A percentile compares a stretch with the other conserved stretches of the same genome.
phyloP scores from a whole-genome alignment of 2,329 filamentous ascomycete species.

The Metarhizium sp. region DNA sequence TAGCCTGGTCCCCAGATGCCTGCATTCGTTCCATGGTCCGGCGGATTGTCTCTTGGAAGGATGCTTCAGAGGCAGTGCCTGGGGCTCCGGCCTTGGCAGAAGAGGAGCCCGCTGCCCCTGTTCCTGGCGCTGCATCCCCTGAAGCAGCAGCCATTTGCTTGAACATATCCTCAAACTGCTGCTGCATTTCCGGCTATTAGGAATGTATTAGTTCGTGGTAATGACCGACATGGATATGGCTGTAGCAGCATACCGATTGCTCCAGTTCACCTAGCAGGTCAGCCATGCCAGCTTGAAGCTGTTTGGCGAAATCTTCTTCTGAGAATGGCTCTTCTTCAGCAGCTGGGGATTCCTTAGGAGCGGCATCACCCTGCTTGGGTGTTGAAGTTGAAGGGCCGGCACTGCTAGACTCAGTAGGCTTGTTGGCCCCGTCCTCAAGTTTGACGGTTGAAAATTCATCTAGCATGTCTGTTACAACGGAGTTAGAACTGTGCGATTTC shows the following conservation, averaged over 20 bases:
- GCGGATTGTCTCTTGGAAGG: constrained; percentile 87
- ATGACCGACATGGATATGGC: neutral
- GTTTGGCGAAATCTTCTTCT: constrained; percentile 74
- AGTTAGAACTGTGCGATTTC: constrained; percentile 3
- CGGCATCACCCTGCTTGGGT: constrained; percentile 21
- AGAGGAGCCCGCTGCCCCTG: constrained; percentile 10
- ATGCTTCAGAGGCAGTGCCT: constrained; percentile 37
- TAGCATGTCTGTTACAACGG: constrained; percentile 61
- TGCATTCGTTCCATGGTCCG: constrained; percentile 96
- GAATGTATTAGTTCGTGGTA: neutral
- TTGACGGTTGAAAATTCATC: constrained; percentile 75
- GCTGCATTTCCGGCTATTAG: constrained; percentile 58
- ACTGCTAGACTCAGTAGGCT: constrained; percentile 13
- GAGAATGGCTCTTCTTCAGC: constrained; percentile 34
- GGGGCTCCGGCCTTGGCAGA: constrained; percentile 22
- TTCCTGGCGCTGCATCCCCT: constrained; percentile 8
- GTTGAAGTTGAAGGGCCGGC: constrained; percentile 21
- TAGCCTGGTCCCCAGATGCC: constrained; percentile 74
- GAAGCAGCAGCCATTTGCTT: constrained; percentile 55
- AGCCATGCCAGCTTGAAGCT: constrained; percentile 86
- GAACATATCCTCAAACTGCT: constrained; percentile 70
- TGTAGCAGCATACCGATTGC: constrained; percentile 36
- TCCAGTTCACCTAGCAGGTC: constrained; percentile 67
- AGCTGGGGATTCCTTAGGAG: constrained; percentile 13
- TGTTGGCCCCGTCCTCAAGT: constrained; percentile 24